Evolutionary conservation across 2,329 filamentous ascomycete species (phyloP), one percentile per base, ranked within the genome.

Genomic region (Phialophora chinensis): DNA sequence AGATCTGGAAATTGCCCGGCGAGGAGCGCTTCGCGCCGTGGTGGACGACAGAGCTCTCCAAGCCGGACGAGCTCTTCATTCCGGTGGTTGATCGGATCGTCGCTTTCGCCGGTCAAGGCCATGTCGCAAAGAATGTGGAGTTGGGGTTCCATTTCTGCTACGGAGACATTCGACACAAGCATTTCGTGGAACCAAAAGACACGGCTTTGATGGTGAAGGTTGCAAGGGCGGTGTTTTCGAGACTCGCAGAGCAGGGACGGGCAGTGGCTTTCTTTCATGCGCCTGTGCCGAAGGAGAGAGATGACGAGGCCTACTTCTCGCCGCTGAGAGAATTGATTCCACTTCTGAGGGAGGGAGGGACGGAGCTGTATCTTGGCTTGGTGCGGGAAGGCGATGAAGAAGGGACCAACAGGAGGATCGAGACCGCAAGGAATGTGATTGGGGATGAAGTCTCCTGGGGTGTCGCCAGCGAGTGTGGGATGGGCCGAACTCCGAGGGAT

Each of bases 71-170:
- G 4, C 67, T 78, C 14, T 74, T 75, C 53, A 65, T 76, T 25
- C 78, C 77, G 3, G 71, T 80, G 17, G 68, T 79, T 8, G 72
- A 76, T 5, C 74, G 79, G 12, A 67, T 80, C 8, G 60, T 72
- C 2, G 70, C 74, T 2, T 67, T 81, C 62, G 73, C 75, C 6
- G 68, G 70, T 7, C 69, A 70, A 8, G 73, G 23, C 27, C 59
- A 42, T 12, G 23, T 83, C 4, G 72, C 76, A 38, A 35, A 71
- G 5, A 75, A 77, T 66, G 78, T 83, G 0, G 75, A 80, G 47
- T 54, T 83, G 62, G 82, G 80, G 0, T 75, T 81, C 35, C 82
- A 84, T 70, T 74, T 84, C 23, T 84, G 82, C 73, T 84, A 84
- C 69, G 82, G 82, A 12, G 81, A 84, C 66, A 73, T 79, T 4